These are phyloP conservation scores for Fonsecaea pedrosoi DNA, from an alignment of 2,329 filamentous ascomycete genomes.

Conservation along the genomic window DNA sequence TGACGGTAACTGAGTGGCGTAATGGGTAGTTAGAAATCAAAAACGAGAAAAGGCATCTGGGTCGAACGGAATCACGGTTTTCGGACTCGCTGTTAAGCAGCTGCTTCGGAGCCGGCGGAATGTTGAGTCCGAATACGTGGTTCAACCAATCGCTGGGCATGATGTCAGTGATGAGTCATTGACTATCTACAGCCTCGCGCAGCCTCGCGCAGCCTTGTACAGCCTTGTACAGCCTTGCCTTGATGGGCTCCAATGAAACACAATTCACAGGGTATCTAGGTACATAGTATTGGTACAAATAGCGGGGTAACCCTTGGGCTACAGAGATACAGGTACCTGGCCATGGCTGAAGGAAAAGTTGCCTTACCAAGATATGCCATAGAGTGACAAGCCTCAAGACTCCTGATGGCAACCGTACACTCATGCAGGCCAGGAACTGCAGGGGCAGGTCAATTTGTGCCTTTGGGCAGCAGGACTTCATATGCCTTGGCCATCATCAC, in stretches of 20 bases:
- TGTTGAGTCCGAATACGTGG: neutral
- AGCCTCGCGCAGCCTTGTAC: neutral
- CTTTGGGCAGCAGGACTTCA: constrained; percentile 1
- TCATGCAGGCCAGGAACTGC: neutral
- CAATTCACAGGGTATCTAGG: too few relatives aligned
- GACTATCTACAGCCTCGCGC: too few relatives aligned
- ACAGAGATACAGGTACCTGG: neutral
- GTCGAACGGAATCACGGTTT: neutral
- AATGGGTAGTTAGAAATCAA: neutral
- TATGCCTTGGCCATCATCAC: constrained; percentile 71
- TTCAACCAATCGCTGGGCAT: neutral
- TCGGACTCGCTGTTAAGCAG: neutral
- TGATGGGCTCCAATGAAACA: too few relatives aligned
- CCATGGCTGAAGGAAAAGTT: neutral
- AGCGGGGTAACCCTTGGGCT: neutral
- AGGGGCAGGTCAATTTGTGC: neutral
- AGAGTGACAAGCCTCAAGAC: neutral
- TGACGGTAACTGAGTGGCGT: neutral
- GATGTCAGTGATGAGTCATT: neutral
- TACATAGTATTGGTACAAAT: neutral
- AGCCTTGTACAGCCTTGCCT: too few relatives aligned
- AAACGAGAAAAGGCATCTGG: neutral
- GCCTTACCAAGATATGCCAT: neutral
- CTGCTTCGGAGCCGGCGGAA: constrained; percentile 2
- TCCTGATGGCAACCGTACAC: neutral